Conservation (phyloP, 257 asterid genomes). For the Datura wrightii region DNA sequence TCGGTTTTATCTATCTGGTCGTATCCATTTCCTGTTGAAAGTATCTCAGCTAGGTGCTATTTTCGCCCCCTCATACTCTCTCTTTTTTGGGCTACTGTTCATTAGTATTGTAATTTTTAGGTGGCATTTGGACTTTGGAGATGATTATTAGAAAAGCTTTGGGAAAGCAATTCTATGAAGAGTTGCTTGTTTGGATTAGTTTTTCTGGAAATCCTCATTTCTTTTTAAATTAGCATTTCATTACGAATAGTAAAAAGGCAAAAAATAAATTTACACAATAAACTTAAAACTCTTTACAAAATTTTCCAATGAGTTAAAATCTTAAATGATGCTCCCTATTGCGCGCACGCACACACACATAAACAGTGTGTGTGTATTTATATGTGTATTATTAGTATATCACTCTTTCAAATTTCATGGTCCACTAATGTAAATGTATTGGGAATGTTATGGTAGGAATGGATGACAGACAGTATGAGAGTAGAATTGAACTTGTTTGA, state of each 20-base stretch:
- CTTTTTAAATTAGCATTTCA: neutral
- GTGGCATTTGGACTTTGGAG: slow-evolving; percentile 17
- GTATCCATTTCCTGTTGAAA: slow-evolving; percentile 14
- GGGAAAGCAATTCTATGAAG: neutral
- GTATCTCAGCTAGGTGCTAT: slow-evolving; percentile 24
- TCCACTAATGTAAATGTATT: neutral
- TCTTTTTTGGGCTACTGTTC: neutral
- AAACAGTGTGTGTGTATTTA: neutral
- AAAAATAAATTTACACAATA: neutral
- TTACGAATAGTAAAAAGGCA: neutral
- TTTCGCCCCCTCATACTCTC: neutral
- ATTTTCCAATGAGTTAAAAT: neutral
- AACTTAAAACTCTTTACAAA: neutral
- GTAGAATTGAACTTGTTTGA: too few species aligned
- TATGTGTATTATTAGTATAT: too few species aligned
- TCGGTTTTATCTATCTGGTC: slow-evolving; percentile 25
- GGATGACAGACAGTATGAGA: neutral
- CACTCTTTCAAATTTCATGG: neutral
- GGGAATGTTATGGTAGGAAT: neutral
- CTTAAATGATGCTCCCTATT: neutral
- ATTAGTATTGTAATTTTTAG: slow-evolving; percentile 19
- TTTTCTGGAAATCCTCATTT: neutral
- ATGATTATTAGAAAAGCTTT: neutral
- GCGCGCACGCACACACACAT: neutral
- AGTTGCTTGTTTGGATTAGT: neutral